Evolutionary conservation across 306 rosid genomes (phyloP), one percentile per base, ranked within the genome.

Genomic region (Cicer pinnatifidum): DNA sequence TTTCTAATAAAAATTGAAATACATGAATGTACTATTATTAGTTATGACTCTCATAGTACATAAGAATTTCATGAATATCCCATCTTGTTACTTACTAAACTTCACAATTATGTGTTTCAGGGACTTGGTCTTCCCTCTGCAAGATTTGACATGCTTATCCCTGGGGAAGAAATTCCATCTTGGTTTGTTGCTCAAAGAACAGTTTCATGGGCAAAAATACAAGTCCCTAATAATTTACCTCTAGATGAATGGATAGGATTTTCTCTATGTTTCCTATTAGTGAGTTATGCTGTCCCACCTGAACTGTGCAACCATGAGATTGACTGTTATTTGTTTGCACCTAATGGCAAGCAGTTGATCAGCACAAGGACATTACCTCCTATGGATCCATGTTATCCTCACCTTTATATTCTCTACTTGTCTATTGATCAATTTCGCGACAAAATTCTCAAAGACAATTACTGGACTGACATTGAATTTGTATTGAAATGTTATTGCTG

Each of bases 241-340:
- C 5, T 6, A 9, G 28, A 40, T 28, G 67, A 68, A n/a, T 40
- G 71, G 69, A 66, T 69, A 13, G 80, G 80, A 48, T 28, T 69
- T 80, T 58, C 77, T 7, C 7, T 75, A 71, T 80, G 84, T 69
- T 75, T 80, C 33, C 38, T 60, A 6, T 35, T 80, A 12, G 62
- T 7, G 33, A 78, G 69, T 69, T 19, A 39, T 77, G 54, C 28
- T 6, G 2, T 1, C 3, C 62, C 62, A 19, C 60, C 64, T 17
- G 71, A 73, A 39, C 4, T 3, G 20, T 71, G 75, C 9, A 1
- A 5, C 0, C 76, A 72, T 57, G 76, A 59, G 13, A 33, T 72
- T 6, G 61, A 16, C 0, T 61, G 60, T 23, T 72, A 43, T 35
- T 8, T 72, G 77, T 57, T 20, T 57, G 0, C 45, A 72, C 57